Evolutionary conservation across 208 protist genomes (phyloP), one percentile per base, ranked within the genome.

Genomic region (Trypanosoma caninum): DNA sequence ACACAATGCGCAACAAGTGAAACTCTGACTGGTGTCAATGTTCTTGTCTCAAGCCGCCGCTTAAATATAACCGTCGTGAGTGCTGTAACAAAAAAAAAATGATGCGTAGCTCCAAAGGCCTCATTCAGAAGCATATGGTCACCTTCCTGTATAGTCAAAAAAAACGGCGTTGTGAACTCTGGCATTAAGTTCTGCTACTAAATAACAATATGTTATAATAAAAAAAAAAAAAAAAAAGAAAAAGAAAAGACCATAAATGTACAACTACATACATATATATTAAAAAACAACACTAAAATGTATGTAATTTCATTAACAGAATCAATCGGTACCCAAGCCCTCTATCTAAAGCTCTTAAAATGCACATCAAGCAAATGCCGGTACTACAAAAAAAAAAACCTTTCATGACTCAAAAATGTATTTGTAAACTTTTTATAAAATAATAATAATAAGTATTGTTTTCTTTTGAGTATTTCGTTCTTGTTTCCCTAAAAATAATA

Each of bases 121-220:
- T n/a, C 31, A 18, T 34, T 35, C 40, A 59, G 27, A 3, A 0
- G 35, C 22, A 59, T 3, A 2, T 18, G 18, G 4, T 59, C 53
- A 6, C 38, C 53, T 28, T 14, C 38, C 8, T 30, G 34, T 4
- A 59, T 14, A 20, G 35, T 47, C 16, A 47, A 5, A 35, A 59
- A 47, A 35, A 59, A 45, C 35, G 53, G 35, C 34, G 53, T 59
- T 18, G 38, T 37, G 14, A 59, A 22, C 3, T 59, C 27, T 13
- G 53, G 35, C 53, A 59, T 59, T 3, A 16, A 22, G 0, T 5
- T 47, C 8, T 10, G 13, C 25, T 47, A 35, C 25, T 14, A 14
- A 48, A 48, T 10, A 48, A 20, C 20, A 48, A 20, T 22, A 48
- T 23, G 44, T 48, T 8, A 23, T 22, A 22, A 20, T 48, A 10